A percentile compares a stretch with the other conserved stretches of the same genome.
phyloP scores from a whole-genome alignment of 176 grass and related monocot species.

The Chrysopogon serrulatus region DNA sequence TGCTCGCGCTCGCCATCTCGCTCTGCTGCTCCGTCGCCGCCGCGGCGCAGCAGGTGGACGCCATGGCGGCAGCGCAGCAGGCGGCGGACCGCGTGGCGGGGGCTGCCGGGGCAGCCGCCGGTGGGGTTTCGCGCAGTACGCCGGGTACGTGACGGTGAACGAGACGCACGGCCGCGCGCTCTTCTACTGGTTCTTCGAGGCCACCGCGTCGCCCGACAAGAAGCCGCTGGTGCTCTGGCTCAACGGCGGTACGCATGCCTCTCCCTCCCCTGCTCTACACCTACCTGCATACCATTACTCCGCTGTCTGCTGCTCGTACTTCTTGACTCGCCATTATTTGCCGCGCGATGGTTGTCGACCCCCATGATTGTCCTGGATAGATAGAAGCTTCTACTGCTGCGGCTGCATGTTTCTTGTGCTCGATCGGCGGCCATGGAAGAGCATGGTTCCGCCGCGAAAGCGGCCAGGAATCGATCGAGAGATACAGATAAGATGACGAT shows the following conservation, averaged over 20 bases:
- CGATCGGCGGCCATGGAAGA: background rate
- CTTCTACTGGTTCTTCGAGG: constrained; percentile 99
- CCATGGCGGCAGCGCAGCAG: constrained; percentile 46
- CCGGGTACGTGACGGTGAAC: constrained; percentile 94
- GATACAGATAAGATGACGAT: background rate
- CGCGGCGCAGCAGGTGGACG: constrained; percentile 11
- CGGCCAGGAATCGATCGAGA: background rate
- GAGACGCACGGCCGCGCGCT: constrained; percentile 76
- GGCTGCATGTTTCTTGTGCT: background rate
- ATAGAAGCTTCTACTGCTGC: background rate
- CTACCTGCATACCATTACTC: background rate
- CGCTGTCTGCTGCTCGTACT: background rate
- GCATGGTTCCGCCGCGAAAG: background rate
- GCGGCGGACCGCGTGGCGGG: constrained; percentile 58
- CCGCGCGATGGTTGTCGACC: background rate
- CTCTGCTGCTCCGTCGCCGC: background rate
- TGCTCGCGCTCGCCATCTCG: background rate
- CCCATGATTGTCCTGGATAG: background rate
- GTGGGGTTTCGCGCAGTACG: constrained; percentile 85
- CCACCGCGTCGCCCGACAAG: constrained; percentile 40
- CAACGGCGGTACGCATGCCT: constrained; percentile 67
- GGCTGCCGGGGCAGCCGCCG: constrained; percentile 75
- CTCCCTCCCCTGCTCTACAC: background rate
- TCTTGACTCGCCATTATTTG: background rate
- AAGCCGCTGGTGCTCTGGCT: constrained; percentile 93